phyloP scores from a whole-genome alignment of 129 eudicot genomes.

The Escallonia rubra region DNA sequence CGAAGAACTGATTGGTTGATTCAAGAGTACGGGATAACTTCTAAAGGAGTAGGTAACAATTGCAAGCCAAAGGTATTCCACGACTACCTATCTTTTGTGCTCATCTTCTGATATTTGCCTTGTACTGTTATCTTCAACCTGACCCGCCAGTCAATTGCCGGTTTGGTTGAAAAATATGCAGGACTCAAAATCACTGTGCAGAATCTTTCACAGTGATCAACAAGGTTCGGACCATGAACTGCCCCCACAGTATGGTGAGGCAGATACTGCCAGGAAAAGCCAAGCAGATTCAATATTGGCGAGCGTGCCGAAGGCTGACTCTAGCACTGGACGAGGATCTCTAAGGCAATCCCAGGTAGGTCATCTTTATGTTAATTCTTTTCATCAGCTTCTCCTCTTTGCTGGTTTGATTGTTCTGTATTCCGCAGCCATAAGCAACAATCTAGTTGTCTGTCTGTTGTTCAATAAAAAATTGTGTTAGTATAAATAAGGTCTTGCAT shows the following conservation, averaged over 20 bases:
- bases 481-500: too few species aligned
- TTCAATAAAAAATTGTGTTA: too few species aligned
- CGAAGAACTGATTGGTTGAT: constrained; percentile 64
- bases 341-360: constrained; percentile 30
- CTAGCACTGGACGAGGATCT: constrained; percentile 14
- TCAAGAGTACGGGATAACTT: constrained; percentile 60
- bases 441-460: too few species aligned
- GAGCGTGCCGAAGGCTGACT: constrained; percentile 4
- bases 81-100: not conserved
- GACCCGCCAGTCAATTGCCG: constrained; percentile 33
- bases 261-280: not conserved
- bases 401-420: too few species aligned
- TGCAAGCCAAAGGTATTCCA: constrained; percentile 36
- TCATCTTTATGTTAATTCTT: not conserved
- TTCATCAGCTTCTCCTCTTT: too few species aligned
- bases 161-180: constrained; percentile 59
- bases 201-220: constrained; percentile 43
- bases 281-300: not conserved
- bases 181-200: constrained; percentile 54
- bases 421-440: too few species aligned
- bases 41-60: constrained; percentile 9
- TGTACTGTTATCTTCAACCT: constrained; percentile 21
- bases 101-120: not conserved
- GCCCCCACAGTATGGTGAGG: not conserved
- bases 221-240: constrained; percentile 7